Evolutionary conservation across 2,329 filamentous ascomycete genomes (phyloP).

Genomic region (Trichothecium roseum): DNA sequence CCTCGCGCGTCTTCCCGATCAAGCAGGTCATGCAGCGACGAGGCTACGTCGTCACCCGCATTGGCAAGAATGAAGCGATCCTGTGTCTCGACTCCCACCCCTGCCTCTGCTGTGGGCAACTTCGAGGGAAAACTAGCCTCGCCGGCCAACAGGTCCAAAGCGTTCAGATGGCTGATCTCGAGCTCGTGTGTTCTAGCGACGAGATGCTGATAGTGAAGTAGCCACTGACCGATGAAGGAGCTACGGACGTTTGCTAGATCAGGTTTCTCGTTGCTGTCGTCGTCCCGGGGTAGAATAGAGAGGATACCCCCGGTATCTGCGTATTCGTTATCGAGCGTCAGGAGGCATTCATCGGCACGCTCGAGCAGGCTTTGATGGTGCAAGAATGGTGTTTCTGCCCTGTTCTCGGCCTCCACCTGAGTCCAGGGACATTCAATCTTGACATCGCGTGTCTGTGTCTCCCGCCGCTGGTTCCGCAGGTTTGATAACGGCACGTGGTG

Average conservation of each 20-base stretch:
- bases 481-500: constrained; percentile 40
- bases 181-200: constrained; percentile 46
- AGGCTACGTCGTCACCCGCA: constrained; percentile 39
- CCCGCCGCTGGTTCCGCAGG: too few relatives aligned
- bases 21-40: constrained; percentile 33
- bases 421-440: too few relatives aligned
- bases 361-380: constrained; percentile 38
- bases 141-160: constrained; percentile 36
- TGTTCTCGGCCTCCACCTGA: constrained; percentile 7
- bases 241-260: constrained; percentile 34
- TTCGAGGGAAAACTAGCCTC: constrained; percentile 41
- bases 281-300: constrained; percentile 34
- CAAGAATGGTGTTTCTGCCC: constrained; percentile 24
- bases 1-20: constrained; percentile 26
- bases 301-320: constrained; percentile 44
- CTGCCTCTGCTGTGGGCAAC: constrained; percentile 38
- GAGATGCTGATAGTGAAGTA: constrained; percentile 42
- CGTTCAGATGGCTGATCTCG: constrained; percentile 40
- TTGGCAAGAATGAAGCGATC: constrained; percentile 46
- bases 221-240: constrained; percentile 46
- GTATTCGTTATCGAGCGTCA: constrained; percentile 50
- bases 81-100: constrained; percentile 43
- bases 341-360: constrained; percentile 50
- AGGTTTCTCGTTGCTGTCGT: constrained; percentile 13
- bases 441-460: too few relatives aligned